Evolutionary conservation across 176 grass and related monocot species (phyloP).

Genomic region (Elymus sibiricus): DNA sequence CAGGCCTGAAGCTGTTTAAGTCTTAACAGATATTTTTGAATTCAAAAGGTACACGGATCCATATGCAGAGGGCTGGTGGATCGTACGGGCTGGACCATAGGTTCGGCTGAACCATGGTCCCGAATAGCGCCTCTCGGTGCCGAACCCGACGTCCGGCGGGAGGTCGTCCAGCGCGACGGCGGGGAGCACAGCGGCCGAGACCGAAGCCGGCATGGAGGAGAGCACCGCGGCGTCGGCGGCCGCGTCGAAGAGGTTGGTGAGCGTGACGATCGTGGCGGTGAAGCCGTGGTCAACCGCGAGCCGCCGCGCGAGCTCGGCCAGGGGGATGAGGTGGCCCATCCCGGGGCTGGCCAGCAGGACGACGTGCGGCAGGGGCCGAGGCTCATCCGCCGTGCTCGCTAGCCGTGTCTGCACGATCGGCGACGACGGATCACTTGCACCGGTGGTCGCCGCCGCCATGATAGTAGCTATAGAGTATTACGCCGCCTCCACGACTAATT

Average conservation of each 20-base stretch:
- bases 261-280: constrained; percentile 26
- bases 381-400: background rate
- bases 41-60: too few species aligned
- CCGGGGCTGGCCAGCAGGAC: constrained; percentile 40
- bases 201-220: constrained; percentile 16
- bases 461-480: background rate
- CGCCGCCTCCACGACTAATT: background rate
- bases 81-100: too few species aligned
- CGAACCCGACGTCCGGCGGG: constrained; percentile 13
- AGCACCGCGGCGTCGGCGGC: constrained; percentile 1
- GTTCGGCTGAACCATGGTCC: too few species aligned
- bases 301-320: constrained; percentile 39
- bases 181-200: constrained; percentile 27
- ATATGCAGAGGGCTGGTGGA: too few species aligned
- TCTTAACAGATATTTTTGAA: too few species aligned
- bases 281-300: constrained; percentile 30
- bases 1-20: too few species aligned
- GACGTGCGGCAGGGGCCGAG: background rate
- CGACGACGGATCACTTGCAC: background rate
- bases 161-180: constrained; percentile 41
- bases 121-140: too few species aligned
- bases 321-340: constrained; percentile 49
- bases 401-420: background rate
- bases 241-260: constrained; percentile 31
- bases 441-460: background rate